Conservation (phyloP, 768 basidiomycete genomes). For the Russula sp. region DNA sequence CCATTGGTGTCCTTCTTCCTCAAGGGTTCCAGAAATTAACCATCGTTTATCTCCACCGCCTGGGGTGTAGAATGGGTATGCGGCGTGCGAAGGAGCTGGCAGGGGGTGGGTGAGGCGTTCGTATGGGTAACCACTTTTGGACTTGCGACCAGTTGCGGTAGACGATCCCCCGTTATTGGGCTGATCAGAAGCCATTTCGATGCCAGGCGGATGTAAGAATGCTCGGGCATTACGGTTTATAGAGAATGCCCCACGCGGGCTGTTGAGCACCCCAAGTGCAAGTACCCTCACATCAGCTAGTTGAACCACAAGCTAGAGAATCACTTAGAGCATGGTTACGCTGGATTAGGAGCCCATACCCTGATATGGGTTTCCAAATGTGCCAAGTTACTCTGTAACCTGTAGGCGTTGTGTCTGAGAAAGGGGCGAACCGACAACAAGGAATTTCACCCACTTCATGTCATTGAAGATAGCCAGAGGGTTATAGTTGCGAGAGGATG, state of each 20-base stretch:
- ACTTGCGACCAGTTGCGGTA: constrained; percentile 2
- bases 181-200: constrained; percentile 32
- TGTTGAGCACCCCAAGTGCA: constrained; percentile 59
- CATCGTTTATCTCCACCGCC: constrained; percentile 65
- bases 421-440: neutral
- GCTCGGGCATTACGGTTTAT: constrained; percentile 64
- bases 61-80: constrained; percentile 70
- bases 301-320: constrained; percentile 55
- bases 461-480: constrained; percentile 65
- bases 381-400: constrained; percentile 60
- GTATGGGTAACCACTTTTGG: neutral
- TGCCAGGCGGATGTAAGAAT: constrained; percentile 65
- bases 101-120: constrained; percentile 50
- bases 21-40: constrained; percentile 43
- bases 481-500: constrained; percentile 60
- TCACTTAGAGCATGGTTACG: neutral
- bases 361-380: constrained; percentile 62
- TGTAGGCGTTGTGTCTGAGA: constrained; percentile 28
- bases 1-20: constrained; percentile 63
- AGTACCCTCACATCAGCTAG: constrained; percentile 68
- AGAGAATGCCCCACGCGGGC: constrained; percentile 47
- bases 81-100: constrained; percentile 48
- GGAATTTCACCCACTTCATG: constrained; percentile 53
- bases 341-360: constrained; percentile 37
- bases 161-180: neutral